phyloP scores from a whole-genome alignment of 495 filamentous ascomycete species.

The Thermochaetoides thermophila region DNA sequence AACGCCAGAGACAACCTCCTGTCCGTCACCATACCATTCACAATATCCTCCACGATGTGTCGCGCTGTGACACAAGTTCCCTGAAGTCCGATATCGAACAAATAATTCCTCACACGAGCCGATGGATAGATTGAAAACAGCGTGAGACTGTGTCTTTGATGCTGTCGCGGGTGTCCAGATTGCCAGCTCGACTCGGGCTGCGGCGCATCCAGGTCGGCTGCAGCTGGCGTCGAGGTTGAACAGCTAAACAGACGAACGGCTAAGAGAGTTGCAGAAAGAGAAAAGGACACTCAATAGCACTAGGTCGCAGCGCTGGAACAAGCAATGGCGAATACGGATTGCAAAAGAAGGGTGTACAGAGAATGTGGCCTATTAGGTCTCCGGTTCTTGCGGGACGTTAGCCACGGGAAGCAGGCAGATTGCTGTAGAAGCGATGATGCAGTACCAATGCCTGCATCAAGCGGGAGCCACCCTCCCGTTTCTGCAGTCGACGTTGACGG shows the following conservation, averaged over 20 bases:
- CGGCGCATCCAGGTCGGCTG: constrained; percentile 4
- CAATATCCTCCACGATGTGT: constrained; percentile 5
- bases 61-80: too few species aligned
- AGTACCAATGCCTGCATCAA: constrained; percentile 16
- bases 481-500: too few species aligned
- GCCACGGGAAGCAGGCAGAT: constrained; percentile 2
- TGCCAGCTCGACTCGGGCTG: too few species aligned
- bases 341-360: too few species aligned
- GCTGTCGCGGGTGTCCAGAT: too few species aligned
- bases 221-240: constrained; percentile 9
- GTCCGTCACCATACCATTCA: constrained; percentile 18
- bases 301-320: neutral
- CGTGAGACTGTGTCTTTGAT: too few species aligned
- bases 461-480: constrained; percentile 23
- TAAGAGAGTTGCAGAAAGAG: constrained; percentile 11
- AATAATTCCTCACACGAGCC: too few species aligned
- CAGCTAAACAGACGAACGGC: too few species aligned
- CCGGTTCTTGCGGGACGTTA: neutral
- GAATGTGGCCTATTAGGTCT: constrained; percentile 10
- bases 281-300: constrained; percentile 8
- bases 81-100: too few species aligned
- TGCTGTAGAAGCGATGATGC: constrained; percentile 9
- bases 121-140: too few species aligned
- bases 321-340: constrained; percentile 4
- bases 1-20: constrained; percentile 16